Evolutionary conservation across 306 rosid species (phyloP), one percentile per base, ranked within the genome.

Genomic region (Myrica gale): DNA sequence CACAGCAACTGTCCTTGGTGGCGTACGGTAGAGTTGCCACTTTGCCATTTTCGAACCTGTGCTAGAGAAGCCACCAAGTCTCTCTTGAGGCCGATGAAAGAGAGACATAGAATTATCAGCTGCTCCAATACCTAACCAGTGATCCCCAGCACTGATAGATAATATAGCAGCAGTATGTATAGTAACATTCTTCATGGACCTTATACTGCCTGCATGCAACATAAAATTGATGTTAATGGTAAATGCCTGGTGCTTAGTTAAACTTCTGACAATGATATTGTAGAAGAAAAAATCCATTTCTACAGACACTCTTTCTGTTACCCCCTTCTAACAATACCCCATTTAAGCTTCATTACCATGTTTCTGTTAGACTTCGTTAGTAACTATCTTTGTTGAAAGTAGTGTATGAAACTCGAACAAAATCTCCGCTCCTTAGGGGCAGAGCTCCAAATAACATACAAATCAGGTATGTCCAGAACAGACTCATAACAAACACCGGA

Each of bases 71-170:
- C 97, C 67, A 72, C 97, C 97, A 10, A 89, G 97, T 83, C 96
- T 95, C 84, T 95, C 98, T 85, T 92, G 97, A 74, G 99, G 97
- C 78, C 99, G 99, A 78, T 95, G 96, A 76, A 86, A 95, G 58
- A 95, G 99, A 72, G 99, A 92, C 88, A 90, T 77, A 67, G 99
- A 95, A 82, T 92, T 95, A 86, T 95, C 99, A 75, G 99, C 96
- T 37, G 99, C 97, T 79, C 99, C 99, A 79, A 95, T 85, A 74
- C 99, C 99, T 81, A 95, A 79, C 99, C 99, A 95, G 84, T 95
- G 97, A 78, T 95, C 99, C 72, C 97, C 96, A 54, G 97, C 96
- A 85, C 89, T 90, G 88, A 95, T 85, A 71, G 99, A 95, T 78
- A 90, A 69, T 89, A 95, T 82, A 65, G 99, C 84, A 68, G 91